phyloP scores from a whole-genome alignment of 805 yeast species.

The Schizosaccharomyces lindneri region DNA sequence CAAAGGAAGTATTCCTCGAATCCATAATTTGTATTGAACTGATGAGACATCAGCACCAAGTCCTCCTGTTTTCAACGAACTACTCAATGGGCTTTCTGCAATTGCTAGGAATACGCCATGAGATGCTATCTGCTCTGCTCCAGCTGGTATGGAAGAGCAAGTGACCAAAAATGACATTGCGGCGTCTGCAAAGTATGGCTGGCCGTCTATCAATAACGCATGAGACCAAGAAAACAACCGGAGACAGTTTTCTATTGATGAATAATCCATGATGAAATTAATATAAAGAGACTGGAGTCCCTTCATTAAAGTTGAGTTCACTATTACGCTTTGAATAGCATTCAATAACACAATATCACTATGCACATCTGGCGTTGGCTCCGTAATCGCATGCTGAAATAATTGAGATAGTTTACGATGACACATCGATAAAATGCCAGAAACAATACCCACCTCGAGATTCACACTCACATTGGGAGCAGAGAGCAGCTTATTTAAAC shows the following conservation, averaged over 20 bases:
- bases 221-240: neutral
- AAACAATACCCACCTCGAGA: neutral
- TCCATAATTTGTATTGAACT: slow-evolving; percentile 56
- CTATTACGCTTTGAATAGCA: neutral
- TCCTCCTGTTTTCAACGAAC: slow-evolving; percentile 39
- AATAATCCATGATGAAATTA: neutral
- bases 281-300: neutral
- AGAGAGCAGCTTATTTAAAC: neutral
- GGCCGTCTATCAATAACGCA: neutral
- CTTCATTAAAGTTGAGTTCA: neutral
- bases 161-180: neutral
- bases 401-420: neutral
- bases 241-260: neutral
- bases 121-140: slow-evolving; percentile 42
- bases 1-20: slow-evolving; percentile 54
- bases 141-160: slow-evolving; percentile 20
- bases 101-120: slow-evolving; percentile 43
- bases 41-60: slow-evolving; percentile 27
- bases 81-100: slow-evolving; percentile 50
- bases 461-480: neutral
- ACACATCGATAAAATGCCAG: neutral
- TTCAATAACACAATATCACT: neutral
- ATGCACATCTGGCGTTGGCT: neutral
- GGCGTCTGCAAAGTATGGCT: slow-evolving; percentile 1
- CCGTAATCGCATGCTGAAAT: neutral